These are phyloP conservation scores for Candida sphagnicola DNA, from an alignment of 805 yeast genomes.

Conservation along the genomic window DNA sequence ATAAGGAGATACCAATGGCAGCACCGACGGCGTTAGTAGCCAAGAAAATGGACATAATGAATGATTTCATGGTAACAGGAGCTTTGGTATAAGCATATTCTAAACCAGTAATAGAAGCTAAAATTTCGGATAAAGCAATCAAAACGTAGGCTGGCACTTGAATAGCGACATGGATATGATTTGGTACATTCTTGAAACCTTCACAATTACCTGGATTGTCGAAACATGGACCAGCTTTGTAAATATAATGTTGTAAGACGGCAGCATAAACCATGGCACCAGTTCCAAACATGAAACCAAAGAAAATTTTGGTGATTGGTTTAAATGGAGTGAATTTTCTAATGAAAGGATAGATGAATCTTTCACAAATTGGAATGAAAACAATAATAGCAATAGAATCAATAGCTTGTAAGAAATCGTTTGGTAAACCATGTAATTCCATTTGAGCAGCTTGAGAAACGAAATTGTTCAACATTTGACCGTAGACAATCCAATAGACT, in stretches of 20 bases:
- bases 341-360: conserved; percentile 45
- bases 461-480: conserved; percentile 69
- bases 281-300: conserved; percentile 65
- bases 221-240: conserved; percentile 71
- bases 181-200: conserved; percentile 38
- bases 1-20: conserved; percentile 69
- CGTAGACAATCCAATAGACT: conserved; percentile 69
- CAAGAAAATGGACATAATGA: conserved; percentile 62
- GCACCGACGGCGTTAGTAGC: conserved; percentile 75
- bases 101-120: conserved; percentile 76
- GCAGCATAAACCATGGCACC: conserved; percentile 73
- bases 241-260: conserved; percentile 66
- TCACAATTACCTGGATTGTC: conserved; percentile 56
- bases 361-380: conserved; percentile 72
- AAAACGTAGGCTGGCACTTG: conserved; percentile 72
- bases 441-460: conserved; percentile 71
- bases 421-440: conserved; percentile 75
- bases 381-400: conserved; percentile 73
- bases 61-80: conserved; percentile 63
- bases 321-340: conserved; percentile 49
- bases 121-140: conserved; percentile 71
- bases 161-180: conserved; percentile 61
- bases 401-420: conserved; percentile 72
- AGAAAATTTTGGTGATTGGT: conserved; percentile 68
- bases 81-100: conserved; percentile 86